Percentiles rank a stretch among this genome's conserved stretches.
phyloP scores from a whole-genome alignment of 2,329 filamentous ascomycete species.

The Cytospora schulzeri region DNA sequence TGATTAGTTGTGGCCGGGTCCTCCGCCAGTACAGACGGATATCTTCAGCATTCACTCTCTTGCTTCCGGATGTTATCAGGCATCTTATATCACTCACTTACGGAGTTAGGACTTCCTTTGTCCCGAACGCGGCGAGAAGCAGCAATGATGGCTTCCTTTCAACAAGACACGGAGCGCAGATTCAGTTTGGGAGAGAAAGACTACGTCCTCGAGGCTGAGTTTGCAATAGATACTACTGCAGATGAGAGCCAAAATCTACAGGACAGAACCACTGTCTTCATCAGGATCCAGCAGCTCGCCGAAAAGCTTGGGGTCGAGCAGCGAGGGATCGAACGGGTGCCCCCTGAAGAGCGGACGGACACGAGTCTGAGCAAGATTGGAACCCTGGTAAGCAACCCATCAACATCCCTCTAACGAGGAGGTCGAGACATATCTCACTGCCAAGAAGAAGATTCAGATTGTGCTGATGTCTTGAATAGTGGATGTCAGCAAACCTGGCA shows the following conservation, averaged over 20 bases:
- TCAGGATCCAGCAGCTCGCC: conserved; percentile 60
- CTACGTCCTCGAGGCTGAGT: background rate
- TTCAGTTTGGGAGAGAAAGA: conserved; percentile 17
- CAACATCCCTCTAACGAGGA: conserved; percentile 15
- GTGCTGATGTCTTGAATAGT: conserved; percentile 42
- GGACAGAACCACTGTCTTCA: conserved; percentile 32
- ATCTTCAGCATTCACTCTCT: background rate
- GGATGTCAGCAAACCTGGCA: conserved; percentile 78
- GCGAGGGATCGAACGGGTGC: conserved; percentile 75
- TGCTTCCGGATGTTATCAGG: background rate
- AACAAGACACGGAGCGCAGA: conserved; percentile 5
- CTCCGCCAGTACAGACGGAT: background rate
- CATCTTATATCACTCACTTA: background rate
- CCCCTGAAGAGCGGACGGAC: conserved; percentile 68
- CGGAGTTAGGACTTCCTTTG: background rate
- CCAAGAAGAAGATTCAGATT: background rate
- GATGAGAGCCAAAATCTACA: background rate
- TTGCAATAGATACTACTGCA: background rate
- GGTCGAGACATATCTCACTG: background rate
- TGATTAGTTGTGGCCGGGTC: background rate
- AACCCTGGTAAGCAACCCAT: conserved; percentile 62
- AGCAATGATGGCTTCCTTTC: background rate
- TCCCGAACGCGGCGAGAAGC: background rate
- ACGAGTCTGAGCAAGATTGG: conserved; percentile 66
- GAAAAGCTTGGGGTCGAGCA: conserved; percentile 70